Evolutionary conservation across 2,329 filamentous ascomycete genomes (phyloP), one percentile per base, ranked within the genome.

Genomic region (Calonectria hongkongensis): DNA sequence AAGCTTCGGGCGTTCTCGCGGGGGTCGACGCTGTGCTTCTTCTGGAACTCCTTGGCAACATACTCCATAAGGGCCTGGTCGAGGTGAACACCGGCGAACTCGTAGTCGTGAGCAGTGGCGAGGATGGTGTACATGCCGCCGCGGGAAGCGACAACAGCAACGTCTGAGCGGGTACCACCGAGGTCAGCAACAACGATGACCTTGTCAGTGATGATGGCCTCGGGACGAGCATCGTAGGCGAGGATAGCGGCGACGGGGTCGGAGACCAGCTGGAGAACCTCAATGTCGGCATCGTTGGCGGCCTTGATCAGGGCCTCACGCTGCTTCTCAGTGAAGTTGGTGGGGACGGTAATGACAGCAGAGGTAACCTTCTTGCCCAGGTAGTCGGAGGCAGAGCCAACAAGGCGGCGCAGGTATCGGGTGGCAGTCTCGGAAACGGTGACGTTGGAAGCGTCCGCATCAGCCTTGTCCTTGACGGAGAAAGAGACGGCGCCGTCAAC

Each of bases 11-110:
- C 89, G 83, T 97, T 95, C 82, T 93, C 90, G 79, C 96, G 91
- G 27, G 97, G 97, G 85, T 98, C 97, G 71, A 91, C 91, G 87
- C 93, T 93, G 90, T 98, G 92, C 90, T 98, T 98, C 91, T 99
- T 98, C 82, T 97, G 91, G 87, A 99, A 99, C 86, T 99, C 97
- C 90, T 99, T 99, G 79, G 96, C 94, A 80, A 98, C 98, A 89
- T 98, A 93, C 84, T 99, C 96, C 83, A 98, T 94, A 72, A 99
- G 90, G 63, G 96, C 94, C 84, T 97, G 91, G 87, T 99, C 97
- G 70, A 99, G 89, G 77, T 95, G 92, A 43, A 92, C 89, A 81
- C 97, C 97, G 70, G 94, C 93, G 78, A 96, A 94, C 82, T 98
- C 96, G 86, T 98, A 98, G 88, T 99, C 97, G 87, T 98, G 97